These are phyloP conservation scores for Saccharomyces uvarum DNA, from an alignment of 1,139 yeast genomes.

Conservation along the genomic window DNA sequence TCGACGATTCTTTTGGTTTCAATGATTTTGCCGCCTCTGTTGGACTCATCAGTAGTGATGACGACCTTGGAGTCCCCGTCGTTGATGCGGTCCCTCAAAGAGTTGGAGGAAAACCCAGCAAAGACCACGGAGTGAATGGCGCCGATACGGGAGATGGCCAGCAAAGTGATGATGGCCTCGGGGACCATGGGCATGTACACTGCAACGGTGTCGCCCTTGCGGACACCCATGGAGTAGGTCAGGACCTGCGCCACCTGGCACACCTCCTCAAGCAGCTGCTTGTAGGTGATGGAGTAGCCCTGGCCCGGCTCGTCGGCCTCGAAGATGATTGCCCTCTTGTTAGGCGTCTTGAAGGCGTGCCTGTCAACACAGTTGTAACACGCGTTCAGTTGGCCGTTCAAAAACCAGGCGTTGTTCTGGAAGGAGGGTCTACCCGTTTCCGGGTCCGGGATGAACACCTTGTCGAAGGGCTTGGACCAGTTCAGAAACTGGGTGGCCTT, in stretches of 20 bases:
- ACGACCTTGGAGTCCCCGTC: slow-evolving; percentile 71
- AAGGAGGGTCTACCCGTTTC: slow-evolving; percentile 41
- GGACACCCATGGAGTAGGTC: slow-evolving; percentile 53
- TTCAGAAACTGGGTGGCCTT: slow-evolving; percentile 49
- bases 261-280: slow-evolving; percentile 62
- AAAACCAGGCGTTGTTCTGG: slow-evolving; percentile 66
- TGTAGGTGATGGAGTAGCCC: slow-evolving; percentile 59
- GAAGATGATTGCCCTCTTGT: slow-evolving; percentile 68
- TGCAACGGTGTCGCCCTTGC: slow-evolving; percentile 78
- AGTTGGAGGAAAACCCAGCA: slow-evolving; percentile 75
- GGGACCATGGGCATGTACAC: slow-evolving; percentile 85
- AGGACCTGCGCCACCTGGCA: slow-evolving; percentile 64
- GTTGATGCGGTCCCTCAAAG: slow-evolving; percentile 66
- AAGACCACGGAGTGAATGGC: slow-evolving; percentile 79
- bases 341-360: slow-evolving; percentile 64
- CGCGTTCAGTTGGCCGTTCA: slow-evolving; percentile 71
- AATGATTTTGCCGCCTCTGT: slow-evolving; percentile 75
- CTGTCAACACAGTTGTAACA: slow-evolving; percentile 73
- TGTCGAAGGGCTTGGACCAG: slow-evolving; percentile 60
- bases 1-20: slow-evolving; percentile 79
- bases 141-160: slow-evolving; percentile 72
- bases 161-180: slow-evolving; percentile 62
- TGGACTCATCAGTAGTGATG: slow-evolving; percentile 73
- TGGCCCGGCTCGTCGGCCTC: slow-evolving; percentile 72
- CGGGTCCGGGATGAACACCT: slow-evolving; percentile 47